Base-by-base conservation (phyloP, 2,329 filamentous ascomycete genomes). In the Cercospora sp. region DNA sequence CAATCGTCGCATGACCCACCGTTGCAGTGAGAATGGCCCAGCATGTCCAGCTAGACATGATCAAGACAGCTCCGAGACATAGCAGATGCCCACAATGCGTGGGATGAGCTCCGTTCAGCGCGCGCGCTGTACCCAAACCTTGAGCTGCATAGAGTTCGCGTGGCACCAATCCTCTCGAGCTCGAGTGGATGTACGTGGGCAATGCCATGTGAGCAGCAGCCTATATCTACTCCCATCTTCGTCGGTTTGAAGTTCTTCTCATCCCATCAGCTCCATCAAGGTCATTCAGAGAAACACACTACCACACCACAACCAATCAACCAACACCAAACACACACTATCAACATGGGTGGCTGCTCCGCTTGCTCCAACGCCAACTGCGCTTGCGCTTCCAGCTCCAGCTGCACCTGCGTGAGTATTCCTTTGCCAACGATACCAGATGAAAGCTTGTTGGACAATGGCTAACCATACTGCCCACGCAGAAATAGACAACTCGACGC, bases 311-410 rank as follows among this genome's bases (percentile, higher is more conserved):
- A 63, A 63, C 67, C 67, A 67, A 67, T 57, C 67, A 69, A 68
- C 39, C 65, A 64, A 33, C 42, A 67, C 63, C 60, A 64, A 64
- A 63, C 33, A 63, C 64, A 63, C 62, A 65, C 69, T 63, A 71
- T 74, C 72, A 77, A 65, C 63, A 78, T 77, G 75, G 75, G 74
- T 72, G 70, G 72, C 69, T 78, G 75, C 70, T 68, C 67, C 51
- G 64, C 70, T 64, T 76, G 74, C 75, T 74, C 72, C 67, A 77
- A 76, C 73, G 64, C 69, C 62, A 68, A 66, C 69, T 77, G 75
- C 73, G 64, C 65, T 60, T 77, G 75, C 72, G 69, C 71, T 20
- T 63, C 51, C 66, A 72, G 70, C 60, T 72, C 71, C 60, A 72
- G 66, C 70, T 78, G 76, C 76, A 73, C 61, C 67, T 78, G 76